Percentiles rank a stretch among this genome's conserved stretches.
These are phyloP conservation scores for Tolypocladium guangdongense DNA, from an alignment of 2,329 filamentous ascomycete species.

Conservation along the genomic window DNA sequence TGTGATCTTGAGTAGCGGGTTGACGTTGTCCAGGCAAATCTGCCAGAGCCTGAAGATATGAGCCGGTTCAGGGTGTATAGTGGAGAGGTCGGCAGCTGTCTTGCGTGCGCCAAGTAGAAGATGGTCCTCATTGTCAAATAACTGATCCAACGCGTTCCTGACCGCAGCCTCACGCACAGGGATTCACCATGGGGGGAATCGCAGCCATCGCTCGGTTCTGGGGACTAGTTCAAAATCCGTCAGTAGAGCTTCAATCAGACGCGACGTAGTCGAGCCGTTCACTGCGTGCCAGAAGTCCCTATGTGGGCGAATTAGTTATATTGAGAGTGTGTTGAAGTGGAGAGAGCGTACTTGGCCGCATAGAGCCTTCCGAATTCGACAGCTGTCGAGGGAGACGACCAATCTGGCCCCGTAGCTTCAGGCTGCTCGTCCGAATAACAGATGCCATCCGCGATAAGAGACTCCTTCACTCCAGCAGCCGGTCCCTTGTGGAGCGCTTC, in stretches of 20 bases:
- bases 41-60: constrained; percentile 44
- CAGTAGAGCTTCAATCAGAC: background rate
- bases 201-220: background rate
- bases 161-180: constrained; percentile 11
- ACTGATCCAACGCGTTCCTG: constrained; percentile 33
- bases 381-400: constrained; percentile 1
- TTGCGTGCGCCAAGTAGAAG: constrained; percentile 40
- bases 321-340: no score
- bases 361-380: constrained; percentile 1
- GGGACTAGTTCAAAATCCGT: background rate
- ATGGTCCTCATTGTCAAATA: constrained; percentile 29
- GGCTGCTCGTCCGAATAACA: constrained; percentile 3
- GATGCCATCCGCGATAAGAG: background rate
- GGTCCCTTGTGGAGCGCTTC: constrained; percentile 26
- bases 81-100: constrained; percentile 29
- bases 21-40: constrained; percentile 44
- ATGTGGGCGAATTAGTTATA: background rate
- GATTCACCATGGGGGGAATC: background rate
- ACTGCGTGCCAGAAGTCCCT: background rate
- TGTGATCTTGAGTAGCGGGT: constrained; percentile 47
- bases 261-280: background rate
- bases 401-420: background rate
- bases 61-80: constrained; percentile 36
- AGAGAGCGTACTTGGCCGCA: constrained; percentile 8
- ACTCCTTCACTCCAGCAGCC: background rate